phyloP scores from a whole-genome alignment of 2,329 filamentous ascomycete species.

The Cladophialophora immunda region DNA sequence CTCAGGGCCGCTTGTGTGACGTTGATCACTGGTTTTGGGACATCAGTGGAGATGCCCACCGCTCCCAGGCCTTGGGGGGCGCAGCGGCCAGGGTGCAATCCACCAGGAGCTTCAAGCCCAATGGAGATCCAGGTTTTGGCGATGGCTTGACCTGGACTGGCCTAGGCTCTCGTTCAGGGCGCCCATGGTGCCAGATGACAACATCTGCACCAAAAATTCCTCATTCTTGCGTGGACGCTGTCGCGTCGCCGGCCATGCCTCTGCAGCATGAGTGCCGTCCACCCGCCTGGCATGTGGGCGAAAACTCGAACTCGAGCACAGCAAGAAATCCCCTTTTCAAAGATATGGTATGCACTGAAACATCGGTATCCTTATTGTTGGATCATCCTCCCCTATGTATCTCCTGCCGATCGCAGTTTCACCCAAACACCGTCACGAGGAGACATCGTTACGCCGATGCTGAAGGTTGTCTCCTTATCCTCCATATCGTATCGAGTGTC shows the following conservation, averaged over 20 bases:
- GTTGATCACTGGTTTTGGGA: background rate
- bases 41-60: background rate
- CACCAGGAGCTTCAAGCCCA: background rate
- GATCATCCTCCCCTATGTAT: background rate
- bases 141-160: background rate
- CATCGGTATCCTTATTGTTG: background rate
- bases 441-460: constrained; percentile 25
- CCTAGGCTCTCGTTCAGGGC: background rate
- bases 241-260: background rate
- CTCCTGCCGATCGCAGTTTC: constrained; percentile 9
- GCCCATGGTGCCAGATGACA: constrained; percentile 1
- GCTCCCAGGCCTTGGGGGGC: background rate
- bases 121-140: background rate
- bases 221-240: constrained; percentile 9
- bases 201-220: constrained; percentile 13
- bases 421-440: constrained; percentile 26
- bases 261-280: too few relatives aligned
- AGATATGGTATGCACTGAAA: background rate
- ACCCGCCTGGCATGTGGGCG: background rate
- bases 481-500: constrained; percentile 24
- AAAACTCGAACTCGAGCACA: background rate
- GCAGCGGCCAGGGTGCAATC: background rate
- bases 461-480: constrained; percentile 23
- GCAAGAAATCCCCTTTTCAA: background rate
- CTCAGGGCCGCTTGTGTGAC: background rate